These are phyloP conservation scores for Metarhizium sp. DNA, from an alignment of 2,329 filamentous ascomycete genomes.

Conservation along the genomic window DNA sequence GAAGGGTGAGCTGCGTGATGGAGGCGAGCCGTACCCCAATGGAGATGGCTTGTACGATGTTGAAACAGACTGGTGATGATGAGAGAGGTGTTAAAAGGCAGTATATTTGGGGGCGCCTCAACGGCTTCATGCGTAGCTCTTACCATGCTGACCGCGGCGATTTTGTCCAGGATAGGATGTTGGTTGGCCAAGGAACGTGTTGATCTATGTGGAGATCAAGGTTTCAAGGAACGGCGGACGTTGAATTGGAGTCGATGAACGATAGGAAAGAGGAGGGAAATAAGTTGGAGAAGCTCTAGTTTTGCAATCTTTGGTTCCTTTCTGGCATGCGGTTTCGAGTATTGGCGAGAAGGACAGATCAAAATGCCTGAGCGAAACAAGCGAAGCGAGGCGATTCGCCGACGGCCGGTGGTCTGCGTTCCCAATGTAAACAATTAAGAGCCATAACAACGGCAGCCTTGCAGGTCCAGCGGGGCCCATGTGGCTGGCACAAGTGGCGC, in stretches of 20 bases:
- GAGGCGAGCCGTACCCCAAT: constrained; percentile 58
- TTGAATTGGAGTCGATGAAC: not conserved
- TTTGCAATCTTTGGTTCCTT: too few relatives aligned
- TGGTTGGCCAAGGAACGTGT: constrained; percentile 14
- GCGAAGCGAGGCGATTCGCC: not conserved
- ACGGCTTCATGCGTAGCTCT: constrained; percentile 8
- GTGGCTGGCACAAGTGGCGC: constrained; percentile 2
- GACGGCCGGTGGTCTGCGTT: not conserved
- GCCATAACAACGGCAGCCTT: constrained; percentile 18
- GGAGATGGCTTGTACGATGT: constrained; percentile 61
- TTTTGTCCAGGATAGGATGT: not conserved
- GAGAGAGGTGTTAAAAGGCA: constrained; percentile 17
- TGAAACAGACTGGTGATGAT: constrained; percentile 37
- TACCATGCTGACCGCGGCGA: constrained; percentile 20
- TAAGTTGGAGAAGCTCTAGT: too few relatives aligned
- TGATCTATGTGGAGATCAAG: not conserved
- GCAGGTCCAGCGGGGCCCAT: constrained; percentile 7
- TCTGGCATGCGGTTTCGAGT: not conserved
- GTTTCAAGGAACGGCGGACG: not conserved
- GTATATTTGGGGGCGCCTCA: constrained; percentile 10
- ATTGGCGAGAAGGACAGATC: not conserved
- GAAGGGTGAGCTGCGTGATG: constrained; percentile 52
- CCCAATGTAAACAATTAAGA: constrained; percentile 18
- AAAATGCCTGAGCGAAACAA: not conserved
- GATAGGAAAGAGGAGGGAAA: not conserved